Percentiles rank a stretch among this genome's conserved stretches.
Conservation (phyloP, 2,329 filamentous ascomycete species). For the Sphaerulina musiva region DNA sequence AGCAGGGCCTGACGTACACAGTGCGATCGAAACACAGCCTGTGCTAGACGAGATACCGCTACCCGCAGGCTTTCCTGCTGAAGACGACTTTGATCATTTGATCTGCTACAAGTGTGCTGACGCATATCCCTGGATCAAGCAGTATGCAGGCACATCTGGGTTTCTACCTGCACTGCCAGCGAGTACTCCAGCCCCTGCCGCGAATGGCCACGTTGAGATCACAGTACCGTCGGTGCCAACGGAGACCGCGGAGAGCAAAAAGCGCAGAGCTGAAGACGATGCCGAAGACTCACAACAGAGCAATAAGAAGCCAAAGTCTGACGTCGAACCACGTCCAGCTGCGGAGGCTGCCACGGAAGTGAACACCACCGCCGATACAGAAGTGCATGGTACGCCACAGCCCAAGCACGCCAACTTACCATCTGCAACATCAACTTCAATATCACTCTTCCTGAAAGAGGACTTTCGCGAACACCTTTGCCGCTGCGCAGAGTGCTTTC, state of each 20-base stretch:
- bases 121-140: conserved; percentile 83
- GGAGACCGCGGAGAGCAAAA: conserved; percentile 22
- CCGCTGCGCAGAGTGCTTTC: conserved; percentile 74
- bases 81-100: conserved; percentile 83
- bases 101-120: conserved; percentile 92
- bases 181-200: conserved; percentile 1
- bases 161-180: conserved; percentile 68
- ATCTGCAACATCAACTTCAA: conserved; percentile 48
- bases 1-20: conserved; percentile 18
- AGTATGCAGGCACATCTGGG: conserved; percentile 70
- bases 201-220: not conserved
- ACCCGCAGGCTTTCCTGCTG: conserved; percentile 78
- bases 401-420: conserved; percentile 46
- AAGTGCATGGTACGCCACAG: not conserved
- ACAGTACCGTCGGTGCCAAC: not conserved
- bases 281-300: conserved; percentile 22
- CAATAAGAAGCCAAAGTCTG: conserved; percentile 27
- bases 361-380: not conserved
- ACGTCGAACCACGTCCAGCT: conserved; percentile 5
- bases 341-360: not conserved
- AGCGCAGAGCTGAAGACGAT: conserved; percentile 45
- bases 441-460: conserved; percentile 77
- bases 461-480: conserved; percentile 78
- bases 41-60: conserved; percentile 54
- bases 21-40: conserved; percentile 48